Evolutionary conservation across 2,329 filamentous ascomycete species (phyloP), one percentile per base, ranked within the genome.

Genomic region (Arthrobotrys sinensis): DNA sequence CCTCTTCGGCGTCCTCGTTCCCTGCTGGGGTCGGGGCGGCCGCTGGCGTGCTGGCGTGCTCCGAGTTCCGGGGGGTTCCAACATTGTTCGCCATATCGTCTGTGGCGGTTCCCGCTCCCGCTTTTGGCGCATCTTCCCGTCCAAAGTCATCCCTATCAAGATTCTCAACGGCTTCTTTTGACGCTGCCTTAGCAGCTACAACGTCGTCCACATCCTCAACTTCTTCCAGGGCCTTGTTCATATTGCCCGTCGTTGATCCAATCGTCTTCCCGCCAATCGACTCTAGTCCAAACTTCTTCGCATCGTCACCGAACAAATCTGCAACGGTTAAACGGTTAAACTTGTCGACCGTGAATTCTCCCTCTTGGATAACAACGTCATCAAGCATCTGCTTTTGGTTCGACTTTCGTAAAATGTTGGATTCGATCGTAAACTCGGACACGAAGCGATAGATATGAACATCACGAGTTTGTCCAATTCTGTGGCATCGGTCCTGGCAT

Each of bases 361-460:
- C 96, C 83, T 98, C 96, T 83, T 99, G 96, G 81, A 99, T 99
- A 71, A 99, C 94, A 6, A 99, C 93, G 80, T 99, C 96, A 82
- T 99, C 96, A 0, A 99, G 88, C 89, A 99, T 94, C 82, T 96
- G 93, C 86, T 99, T 99, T 85, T 99, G 96, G 66, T 96, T 96
- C 11, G 94, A 94, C 83, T 98, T 98, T 80, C 95, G 93, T 45
- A 99, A 87, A 79, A 99, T 99, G 83, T 99, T 99, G 82, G 95
- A 95, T 84, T 99, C 96, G 77, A 99, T 98, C 0, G 96, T 99
- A 83, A 96, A 91, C 82, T 97, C 91, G 10, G 93, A 96, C 7
- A 97, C 91, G 19, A 98, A 90, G 1, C 95, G 93, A 85, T 98
- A 99, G 76, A 99, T 98, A 84, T 98, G 95, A 36, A 99, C 96